A percentile compares a stretch with the other conserved stretches of the same genome.
phyloP scores from a whole-genome alignment of 495 filamentous ascomycete genomes.

The Penicillium pulvis region DNA sequence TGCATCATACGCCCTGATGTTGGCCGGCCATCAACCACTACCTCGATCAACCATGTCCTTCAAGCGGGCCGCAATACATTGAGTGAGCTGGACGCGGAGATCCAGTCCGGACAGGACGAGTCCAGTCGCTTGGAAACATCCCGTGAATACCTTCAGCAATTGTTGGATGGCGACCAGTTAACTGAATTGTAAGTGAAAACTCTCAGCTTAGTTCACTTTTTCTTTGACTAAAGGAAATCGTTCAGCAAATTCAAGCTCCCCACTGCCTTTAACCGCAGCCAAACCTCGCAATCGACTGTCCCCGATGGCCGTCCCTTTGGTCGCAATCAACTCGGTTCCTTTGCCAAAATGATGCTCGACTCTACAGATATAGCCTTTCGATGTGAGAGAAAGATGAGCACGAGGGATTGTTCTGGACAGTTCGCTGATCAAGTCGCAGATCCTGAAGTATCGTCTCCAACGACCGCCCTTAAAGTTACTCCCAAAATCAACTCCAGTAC shows the following conservation, averaged over 20 bases:
- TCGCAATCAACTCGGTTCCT: constrained; percentile 48
- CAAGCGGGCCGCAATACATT: constrained; percentile 47
- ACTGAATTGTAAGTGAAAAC: constrained; percentile 66
- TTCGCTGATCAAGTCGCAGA: constrained; percentile 32
- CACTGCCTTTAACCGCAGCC: constrained; percentile 24
- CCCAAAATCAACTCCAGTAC: neutral
- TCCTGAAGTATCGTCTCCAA: constrained; percentile 34
- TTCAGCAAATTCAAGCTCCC: constrained; percentile 71
- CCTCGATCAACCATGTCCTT: constrained; percentile 48
- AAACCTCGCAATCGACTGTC: constrained; percentile 20
- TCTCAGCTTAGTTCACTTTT: neutral
- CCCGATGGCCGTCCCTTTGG: constrained; percentile 24
- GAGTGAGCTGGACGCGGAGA: constrained; percentile 43
- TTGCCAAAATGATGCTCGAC: constrained; percentile 61
- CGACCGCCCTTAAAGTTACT: neutral
- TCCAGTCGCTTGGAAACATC: constrained; percentile 47
- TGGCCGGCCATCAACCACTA: constrained; percentile 44
- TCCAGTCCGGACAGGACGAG: constrained; percentile 39
- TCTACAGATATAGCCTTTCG: constrained; percentile 55
- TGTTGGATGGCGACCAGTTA: constrained; percentile 66
- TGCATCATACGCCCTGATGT: constrained; percentile 45
- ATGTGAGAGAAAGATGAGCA: constrained; percentile 42
- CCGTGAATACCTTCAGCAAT: constrained; percentile 67
- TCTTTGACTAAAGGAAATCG: constrained; percentile 16
- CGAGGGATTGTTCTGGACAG: neutral